Evolutionary conservation across 2,329 filamentous ascomycete genomes (phyloP).

Genomic region (Ophiocordyceps robertsii): DNA sequence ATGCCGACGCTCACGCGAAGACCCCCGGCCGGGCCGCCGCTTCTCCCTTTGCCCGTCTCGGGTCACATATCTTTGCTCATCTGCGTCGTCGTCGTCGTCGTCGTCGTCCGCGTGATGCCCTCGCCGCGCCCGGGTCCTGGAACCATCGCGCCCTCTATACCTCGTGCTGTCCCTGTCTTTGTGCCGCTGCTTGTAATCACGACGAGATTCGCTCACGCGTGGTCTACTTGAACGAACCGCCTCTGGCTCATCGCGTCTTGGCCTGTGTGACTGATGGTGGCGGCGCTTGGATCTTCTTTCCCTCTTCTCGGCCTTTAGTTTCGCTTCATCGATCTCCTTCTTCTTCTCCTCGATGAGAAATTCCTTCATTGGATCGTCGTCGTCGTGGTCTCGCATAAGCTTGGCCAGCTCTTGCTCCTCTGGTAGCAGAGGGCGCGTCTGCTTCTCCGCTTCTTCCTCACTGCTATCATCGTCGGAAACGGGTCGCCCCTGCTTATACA

Average conservation of each 20-base stretch:
- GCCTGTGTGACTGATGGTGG: slow-evolving; percentile 21
- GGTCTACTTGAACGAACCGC: slow-evolving; percentile 19
- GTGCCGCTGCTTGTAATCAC: slow-evolving; percentile 11
- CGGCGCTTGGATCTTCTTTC: slow-evolving; percentile 33
- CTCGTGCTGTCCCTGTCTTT: slow-evolving; percentile 1
- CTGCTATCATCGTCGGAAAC: slow-evolving; percentile 31
- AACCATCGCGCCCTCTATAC: slow-evolving; percentile 15
- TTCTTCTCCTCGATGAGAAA: slow-evolving; percentile 85
- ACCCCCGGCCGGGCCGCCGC: neutral
- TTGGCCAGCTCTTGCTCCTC: slow-evolving; percentile 72
- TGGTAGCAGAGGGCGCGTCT: slow-evolving; percentile 50
- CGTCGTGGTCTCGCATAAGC: slow-evolving; percentile 69
- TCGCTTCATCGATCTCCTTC: slow-evolving; percentile 66
- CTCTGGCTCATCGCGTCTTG: slow-evolving; percentile 4
- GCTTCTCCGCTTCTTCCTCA: slow-evolving; percentile 24
- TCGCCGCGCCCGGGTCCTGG: slow-evolving; percentile 12
- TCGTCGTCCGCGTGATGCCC: neutral
- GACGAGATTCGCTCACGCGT: slow-evolving; percentile 22
- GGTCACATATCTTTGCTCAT: neutral
- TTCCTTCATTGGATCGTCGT: slow-evolving; percentile 95
- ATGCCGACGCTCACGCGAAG: neutral
- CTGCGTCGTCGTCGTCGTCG: neutral
- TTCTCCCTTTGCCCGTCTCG: neutral
- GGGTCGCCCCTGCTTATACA: slow-evolving; percentile 33
- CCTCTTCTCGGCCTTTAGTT: slow-evolving; percentile 35